Conservation (phyloP, 495 filamentous ascomycete genomes). For the Parmelia sp. region DNA sequence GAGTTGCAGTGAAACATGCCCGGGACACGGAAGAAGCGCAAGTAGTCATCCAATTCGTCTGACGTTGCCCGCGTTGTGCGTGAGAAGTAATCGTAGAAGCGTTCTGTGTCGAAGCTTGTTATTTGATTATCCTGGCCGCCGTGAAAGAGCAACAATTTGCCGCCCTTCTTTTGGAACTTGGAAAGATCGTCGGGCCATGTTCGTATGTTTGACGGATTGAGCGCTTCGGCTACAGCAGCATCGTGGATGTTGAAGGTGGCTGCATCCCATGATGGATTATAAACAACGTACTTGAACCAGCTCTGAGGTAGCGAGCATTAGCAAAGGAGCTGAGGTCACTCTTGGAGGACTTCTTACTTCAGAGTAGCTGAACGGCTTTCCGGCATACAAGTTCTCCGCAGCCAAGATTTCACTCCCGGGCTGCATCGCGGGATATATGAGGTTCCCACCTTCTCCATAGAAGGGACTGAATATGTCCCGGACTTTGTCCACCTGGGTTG, state of each 20-base stretch:
- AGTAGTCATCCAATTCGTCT: constrained; percentile 47
- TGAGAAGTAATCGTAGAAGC: constrained; percentile 41
- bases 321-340: background rate
- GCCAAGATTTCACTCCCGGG: constrained; percentile 38
- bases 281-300: constrained; percentile 52
- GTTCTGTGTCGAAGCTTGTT: constrained; percentile 39
- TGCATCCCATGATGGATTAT: constrained; percentile 46
- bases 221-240: constrained; percentile 32
- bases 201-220: constrained; percentile 45
- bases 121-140: constrained; percentile 43
- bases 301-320: constrained; percentile 23
- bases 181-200: constrained; percentile 47
- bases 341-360: background rate
- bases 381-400: constrained; percentile 34
- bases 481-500: constrained; percentile 49
- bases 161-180: constrained; percentile 37
- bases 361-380: constrained; percentile 37
- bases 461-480: constrained; percentile 50
- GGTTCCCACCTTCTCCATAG: constrained; percentile 42
- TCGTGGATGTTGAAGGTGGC: constrained; percentile 37
- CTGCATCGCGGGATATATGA: constrained; percentile 52
- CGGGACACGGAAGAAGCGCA: constrained; percentile 54
- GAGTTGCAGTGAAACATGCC: constrained; percentile 49
- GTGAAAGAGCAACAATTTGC: constrained; percentile 49
- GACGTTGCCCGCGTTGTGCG: constrained; percentile 39